Evolutionary conservation across 2,329 filamentous ascomycete genomes (phyloP), one percentile per base, ranked within the genome.

Genomic region (Colletotrichum sp.): DNA sequence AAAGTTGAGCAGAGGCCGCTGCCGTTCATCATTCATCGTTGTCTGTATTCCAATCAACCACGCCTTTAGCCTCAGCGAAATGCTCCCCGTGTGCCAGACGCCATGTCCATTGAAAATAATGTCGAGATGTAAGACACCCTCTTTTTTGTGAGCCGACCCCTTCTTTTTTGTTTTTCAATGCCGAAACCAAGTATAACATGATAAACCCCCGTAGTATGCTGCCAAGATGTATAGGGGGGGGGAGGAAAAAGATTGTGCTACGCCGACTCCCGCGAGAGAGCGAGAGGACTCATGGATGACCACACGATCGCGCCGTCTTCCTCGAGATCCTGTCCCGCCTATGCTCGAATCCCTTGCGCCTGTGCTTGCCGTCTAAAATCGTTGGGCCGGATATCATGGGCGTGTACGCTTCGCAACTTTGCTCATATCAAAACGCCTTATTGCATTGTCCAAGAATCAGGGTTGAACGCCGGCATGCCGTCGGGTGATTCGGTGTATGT

Each of bases 401-500:
- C 69, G 69, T 66, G 27, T 56, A 74, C 36, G 72, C 72, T 25
- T 75, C 55, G 55, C 58, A 71, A 55, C 27, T n/a, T 36, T 74
- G 43, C 30, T 66, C 52, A 30, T 55, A 43, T 52, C 22, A 75
- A 66, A 75, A 67, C 25, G 39, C 62, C 43, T 70, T 66, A 77
- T 66, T 68, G 68, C 58, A 73, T 32, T 52, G 68, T 74, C 76
- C 76, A 77, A 55, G 70, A 55, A 16, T 77, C 76, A 22, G 70
- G 58, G 25, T 66, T 65, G 12, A 76, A 66, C 34, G 67, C 62
- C 15, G 77, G 61, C 66, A 77, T 27, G 22, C 76, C 70, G 27
- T 85, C 84, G 6, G 83, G 78, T 2, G 80, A 79, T 52, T 84
- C 82, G n/a, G 80, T 81, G 76, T 83, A 79, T 52, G 80, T 79